Evolutionary conservation across 2,329 filamentous ascomycete genomes (phyloP).

Genomic region (Fusarium sp.): DNA sequence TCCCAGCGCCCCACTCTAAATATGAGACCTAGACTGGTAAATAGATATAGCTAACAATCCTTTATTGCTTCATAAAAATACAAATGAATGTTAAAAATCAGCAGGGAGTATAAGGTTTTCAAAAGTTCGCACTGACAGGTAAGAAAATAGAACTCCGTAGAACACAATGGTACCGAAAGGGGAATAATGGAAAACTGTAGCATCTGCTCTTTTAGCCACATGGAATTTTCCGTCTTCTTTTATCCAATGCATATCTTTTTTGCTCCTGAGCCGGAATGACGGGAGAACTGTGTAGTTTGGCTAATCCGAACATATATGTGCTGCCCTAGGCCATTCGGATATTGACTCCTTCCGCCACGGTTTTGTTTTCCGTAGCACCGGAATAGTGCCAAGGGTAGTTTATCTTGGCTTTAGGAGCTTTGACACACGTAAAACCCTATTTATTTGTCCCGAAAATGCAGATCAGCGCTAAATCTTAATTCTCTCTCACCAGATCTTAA

Average conservation of each 20-base stretch:
- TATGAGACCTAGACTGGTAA: too few species aligned
- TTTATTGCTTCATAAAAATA: too few species aligned
- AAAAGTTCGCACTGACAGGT: too few species aligned
- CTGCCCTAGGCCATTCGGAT: not conserved
- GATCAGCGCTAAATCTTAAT: not conserved
- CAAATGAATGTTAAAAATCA: too few species aligned
- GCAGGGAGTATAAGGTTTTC: too few species aligned
- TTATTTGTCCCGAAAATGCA: not conserved
- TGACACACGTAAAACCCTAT: not conserved
- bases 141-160: too few species aligned
- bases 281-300: not conserved
- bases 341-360: not conserved
- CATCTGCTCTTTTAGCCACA: too few species aligned
- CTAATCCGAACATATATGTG: not conserved
- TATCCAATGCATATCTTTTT: not conserved
- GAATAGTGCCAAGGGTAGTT: not conserved
- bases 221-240: not conserved
- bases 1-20: too few species aligned
- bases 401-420: not conserved
- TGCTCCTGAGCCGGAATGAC: not conserved
- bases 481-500: not conserved
- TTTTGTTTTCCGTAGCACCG: not conserved
- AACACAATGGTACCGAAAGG: too few species aligned
- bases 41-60: too few species aligned
- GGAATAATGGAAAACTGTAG: too few species aligned